A percentile compares a stretch with the other conserved stretches of the same genome.
These are phyloP conservation scores for Arthrinium phaeospermum DNA, from an alignment of 2,329 filamentous ascomycete genomes.

Conservation along the genomic window DNA sequence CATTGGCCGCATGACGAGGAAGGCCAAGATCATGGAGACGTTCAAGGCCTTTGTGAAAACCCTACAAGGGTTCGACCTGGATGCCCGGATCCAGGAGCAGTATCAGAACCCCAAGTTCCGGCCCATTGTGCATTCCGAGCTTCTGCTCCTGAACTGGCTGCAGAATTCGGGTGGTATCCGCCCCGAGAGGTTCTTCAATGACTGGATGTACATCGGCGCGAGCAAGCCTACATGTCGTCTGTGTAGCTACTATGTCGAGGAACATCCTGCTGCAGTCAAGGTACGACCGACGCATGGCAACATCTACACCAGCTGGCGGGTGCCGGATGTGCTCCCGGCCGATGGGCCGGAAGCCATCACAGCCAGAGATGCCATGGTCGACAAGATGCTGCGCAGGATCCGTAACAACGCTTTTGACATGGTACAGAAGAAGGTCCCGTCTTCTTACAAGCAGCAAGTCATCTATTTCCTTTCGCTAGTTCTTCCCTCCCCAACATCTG, in stretches of 20 bases:
- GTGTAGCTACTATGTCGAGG: conserved; percentile 31
- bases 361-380: not conserved
- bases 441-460: not conserved
- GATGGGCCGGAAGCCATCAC: not conserved
- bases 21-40: not conserved
- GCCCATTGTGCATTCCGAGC: conserved; percentile 32
- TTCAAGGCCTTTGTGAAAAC: conserved; percentile 21
- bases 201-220: conserved; percentile 31
- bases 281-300: conserved; percentile 29
- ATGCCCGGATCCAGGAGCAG: conserved; percentile 20
- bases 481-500: no score
- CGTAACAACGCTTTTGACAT: no score
- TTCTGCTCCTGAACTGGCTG: conserved; percentile 29
- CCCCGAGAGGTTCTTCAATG: conserved; percentile 28
- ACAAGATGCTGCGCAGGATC: no score
- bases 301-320: conserved; percentile 29
- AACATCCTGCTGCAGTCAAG: conserved; percentile 21
- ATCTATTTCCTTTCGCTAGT: not conserved
- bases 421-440: no score
- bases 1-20: conserved; percentile 26
- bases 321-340: conserved; percentile 25
- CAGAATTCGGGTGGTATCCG: conserved; percentile 12
- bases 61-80: conserved; percentile 25
- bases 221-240: conserved; percentile 34
- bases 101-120: conserved; percentile 18